phyloP scores from a whole-genome alignment of 2,329 filamentous ascomycete genomes.

The Neonectria neomacrospora region DNA sequence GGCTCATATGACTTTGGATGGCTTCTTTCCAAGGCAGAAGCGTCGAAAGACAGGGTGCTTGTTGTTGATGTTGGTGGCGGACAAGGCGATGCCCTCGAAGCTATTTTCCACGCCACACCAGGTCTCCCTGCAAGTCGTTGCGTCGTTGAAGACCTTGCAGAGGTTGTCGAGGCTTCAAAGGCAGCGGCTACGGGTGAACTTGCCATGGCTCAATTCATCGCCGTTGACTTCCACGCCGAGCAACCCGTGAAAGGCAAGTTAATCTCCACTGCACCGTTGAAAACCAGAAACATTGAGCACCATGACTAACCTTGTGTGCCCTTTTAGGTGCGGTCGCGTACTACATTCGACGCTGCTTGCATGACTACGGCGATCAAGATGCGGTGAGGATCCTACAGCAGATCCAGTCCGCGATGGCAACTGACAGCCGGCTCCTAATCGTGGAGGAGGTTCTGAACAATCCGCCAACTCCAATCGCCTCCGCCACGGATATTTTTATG shows the following conservation, averaged over 20 bases:
- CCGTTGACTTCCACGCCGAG: slow-evolving; percentile 13
- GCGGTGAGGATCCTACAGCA: slow-evolving; percentile 2
- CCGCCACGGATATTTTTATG: slow-evolving; percentile 15
- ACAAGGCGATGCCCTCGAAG: slow-evolving; percentile 12
- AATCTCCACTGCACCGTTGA: not conserved
- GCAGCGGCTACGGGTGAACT: slow-evolving; percentile 1
- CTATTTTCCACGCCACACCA: slow-evolving; percentile 6
- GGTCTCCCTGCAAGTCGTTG: slow-evolving; percentile 9
- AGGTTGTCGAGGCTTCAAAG: slow-evolving; percentile 3
- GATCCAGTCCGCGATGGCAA: slow-evolving; percentile 2
- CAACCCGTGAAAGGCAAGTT: slow-evolving; percentile 18
- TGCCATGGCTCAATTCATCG: slow-evolving; percentile 7
- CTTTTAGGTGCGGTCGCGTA: not conserved
- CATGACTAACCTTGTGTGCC: not conserved
- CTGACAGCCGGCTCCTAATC: slow-evolving; percentile 16
- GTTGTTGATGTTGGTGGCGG: slow-evolving; percentile 20
- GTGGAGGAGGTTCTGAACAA: slow-evolving; percentile 11
- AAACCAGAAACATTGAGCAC: not conserved
- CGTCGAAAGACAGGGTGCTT: not conserved
- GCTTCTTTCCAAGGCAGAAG: slow-evolving; percentile 1
- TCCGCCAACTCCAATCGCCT: slow-evolving; percentile 9
- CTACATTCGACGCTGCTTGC: slow-evolving; percentile 16
- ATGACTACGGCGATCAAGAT: slow-evolving; percentile 17
- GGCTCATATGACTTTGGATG: slow-evolving; percentile 8
- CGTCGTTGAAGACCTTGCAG: slow-evolving; percentile 12